Base-by-base conservation (phyloP, 2,329 filamentous ascomycete species). In the Diaporthe australafricana region DNA sequence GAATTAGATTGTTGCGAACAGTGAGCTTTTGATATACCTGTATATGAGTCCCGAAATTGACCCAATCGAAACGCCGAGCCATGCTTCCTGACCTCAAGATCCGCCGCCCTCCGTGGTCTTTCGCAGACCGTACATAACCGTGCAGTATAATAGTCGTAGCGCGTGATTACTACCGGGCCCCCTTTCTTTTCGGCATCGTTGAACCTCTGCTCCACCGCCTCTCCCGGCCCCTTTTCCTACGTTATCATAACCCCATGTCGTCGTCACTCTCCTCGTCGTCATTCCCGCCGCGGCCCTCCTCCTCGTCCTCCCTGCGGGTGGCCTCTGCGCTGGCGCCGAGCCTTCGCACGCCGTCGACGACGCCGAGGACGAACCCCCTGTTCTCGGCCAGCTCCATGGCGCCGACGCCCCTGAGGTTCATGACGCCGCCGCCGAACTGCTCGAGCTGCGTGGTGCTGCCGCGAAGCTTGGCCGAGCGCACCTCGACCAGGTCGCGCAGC, bases 361-460 rank as follows among this genome's bases (percentile, higher is more conserved):
- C 94, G 1, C 93, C 94, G 1, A 90, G 87, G 73, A 98, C 90
- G 79, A 98, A 97, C 0, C 91, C 92, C 77, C 96, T 88, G 70
- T 91, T 93, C 84, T 98, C 96, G 0, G 93, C 92, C 60, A 98
- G 86, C 84, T 99, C 96, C 92, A 98, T 95, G 2, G 94, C 94
- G 2, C 96, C 96, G 0, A 98, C 93, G 27, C 96, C 96, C 2
- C 87, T 81, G 70, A 92, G 76, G 70, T 85, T 89, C 79, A 93
- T 88, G 70, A 94, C 89, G n/a, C 95, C 91, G 27, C 91, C 91
- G 4, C 90, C 91, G 11, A 88, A 92, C 25, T 88, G 89, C 77
- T 95, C 93, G 63, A 97, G 83, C 48, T 91, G 89, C 47, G 90
- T 88, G 17, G 94, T 91, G 74, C 92, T 93, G 45, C 89, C 90